phyloP scores from a whole-genome alignment of 805 yeast species.

The Candida succiphila region DNA sequence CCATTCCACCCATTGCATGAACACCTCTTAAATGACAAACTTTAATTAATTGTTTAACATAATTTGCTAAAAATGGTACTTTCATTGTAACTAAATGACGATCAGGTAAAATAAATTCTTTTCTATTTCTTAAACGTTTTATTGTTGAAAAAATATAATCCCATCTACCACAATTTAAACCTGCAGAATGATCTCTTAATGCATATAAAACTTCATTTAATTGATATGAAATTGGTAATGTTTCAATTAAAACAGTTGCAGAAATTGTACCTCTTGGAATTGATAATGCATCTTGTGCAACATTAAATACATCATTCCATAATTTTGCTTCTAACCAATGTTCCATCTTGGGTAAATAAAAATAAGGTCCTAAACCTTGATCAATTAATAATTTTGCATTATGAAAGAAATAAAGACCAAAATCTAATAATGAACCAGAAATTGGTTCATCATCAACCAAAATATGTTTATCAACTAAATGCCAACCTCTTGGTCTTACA shows the following conservation, averaged over 20 bases:
- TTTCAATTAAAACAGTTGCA: conserved; percentile 76
- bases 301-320: conserved; percentile 76
- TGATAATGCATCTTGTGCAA: conserved; percentile 61
- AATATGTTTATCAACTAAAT: conserved; percentile 65
- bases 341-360: conserved; percentile 80
- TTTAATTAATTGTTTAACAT: conserved; percentile 63
- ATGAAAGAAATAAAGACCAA: conserved; percentile 69
- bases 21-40: conserved; percentile 72
- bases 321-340: conserved; percentile 74
- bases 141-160: conserved; percentile 78
- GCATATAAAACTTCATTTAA: conserved; percentile 78
- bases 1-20: conserved; percentile 89
- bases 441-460: conserved; percentile 68
- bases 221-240: conserved; percentile 79
- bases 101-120: conserved; percentile 64
- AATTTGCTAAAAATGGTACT: conserved; percentile 73
- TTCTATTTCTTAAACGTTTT: conserved; percentile 62
- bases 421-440: conserved; percentile 69
- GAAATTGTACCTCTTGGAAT: conserved; percentile 70
- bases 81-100: conserved; percentile 73
- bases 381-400: conserved; percentile 54
- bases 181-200: conserved; percentile 67
- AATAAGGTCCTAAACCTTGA: conserved; percentile 72
- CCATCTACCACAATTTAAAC: conserved; percentile 86
- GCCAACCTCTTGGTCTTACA: conserved; percentile 89